Evolutionary conservation across 768 basidiomycete species (phyloP).

Genomic region (Lactarius indigo): DNA sequence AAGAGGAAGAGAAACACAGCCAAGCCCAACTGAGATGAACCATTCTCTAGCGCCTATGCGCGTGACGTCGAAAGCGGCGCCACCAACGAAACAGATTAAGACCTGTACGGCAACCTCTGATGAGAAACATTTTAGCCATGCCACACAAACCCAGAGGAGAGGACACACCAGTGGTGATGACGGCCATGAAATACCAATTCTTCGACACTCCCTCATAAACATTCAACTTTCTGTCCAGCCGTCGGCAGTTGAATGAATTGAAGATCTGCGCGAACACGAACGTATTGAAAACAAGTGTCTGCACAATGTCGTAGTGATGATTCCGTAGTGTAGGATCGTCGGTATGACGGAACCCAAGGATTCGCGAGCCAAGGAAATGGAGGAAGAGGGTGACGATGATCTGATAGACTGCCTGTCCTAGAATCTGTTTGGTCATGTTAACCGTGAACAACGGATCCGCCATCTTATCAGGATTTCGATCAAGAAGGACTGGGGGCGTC

Average conservation of each 20-base stretch:
- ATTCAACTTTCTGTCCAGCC: conserved; percentile 82
- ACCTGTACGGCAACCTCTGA: conserved; percentile 87
- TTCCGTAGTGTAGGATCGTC: conserved; percentile 31
- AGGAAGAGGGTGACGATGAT: conserved; percentile 78
- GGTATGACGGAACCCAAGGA: conserved; percentile 55
- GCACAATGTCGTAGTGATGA: conserved; percentile 48
- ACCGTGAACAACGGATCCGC: conserved; percentile 84
- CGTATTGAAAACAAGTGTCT: conserved; percentile 94
- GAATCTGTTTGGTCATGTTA: conserved; percentile 96
- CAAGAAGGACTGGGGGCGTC: conserved; percentile 71
- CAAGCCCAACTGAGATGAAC: conserved; percentile 89
- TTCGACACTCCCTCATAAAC: conserved; percentile 77
- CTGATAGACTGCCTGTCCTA: conserved; percentile 87
- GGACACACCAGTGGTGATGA: conserved; percentile 76
- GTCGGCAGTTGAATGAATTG: conserved; percentile 89
- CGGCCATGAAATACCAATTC: conserved; percentile 81
- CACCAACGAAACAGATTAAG: conserved; percentile 86
- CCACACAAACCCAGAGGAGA: not conserved
- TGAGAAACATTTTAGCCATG: conserved; percentile 1
- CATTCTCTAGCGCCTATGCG: conserved; percentile 79
- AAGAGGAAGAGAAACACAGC: conserved; percentile 82
- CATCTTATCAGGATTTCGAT: conserved; percentile 89
- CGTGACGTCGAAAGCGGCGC: conserved; percentile 86
- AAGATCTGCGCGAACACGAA: conserved; percentile 98
- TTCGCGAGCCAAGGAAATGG: conserved; percentile 76